Base-by-base conservation (phyloP, 2,329 filamentous ascomycete genomes). In the Neocatenulostroma microsporum region DNA sequence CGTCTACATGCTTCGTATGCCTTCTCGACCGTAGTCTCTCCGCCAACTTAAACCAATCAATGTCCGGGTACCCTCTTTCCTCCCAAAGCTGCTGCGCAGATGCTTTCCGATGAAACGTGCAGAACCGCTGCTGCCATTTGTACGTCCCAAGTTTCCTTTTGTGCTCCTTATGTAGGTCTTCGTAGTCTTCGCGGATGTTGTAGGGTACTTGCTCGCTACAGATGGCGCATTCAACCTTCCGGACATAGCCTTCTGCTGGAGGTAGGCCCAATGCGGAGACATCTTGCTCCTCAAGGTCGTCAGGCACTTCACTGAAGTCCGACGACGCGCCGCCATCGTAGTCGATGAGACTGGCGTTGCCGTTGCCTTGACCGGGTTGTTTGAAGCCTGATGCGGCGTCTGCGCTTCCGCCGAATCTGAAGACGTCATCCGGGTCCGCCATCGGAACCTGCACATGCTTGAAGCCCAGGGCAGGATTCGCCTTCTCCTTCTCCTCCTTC, bases 61-160 rank as follows among this genome's bases (percentile, higher is more conserved):
- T 56, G 11, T 45, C 42, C 2, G 59, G 59, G 36, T 60, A 62
- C 1, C 47, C 45, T 33, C 49, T 40, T 29, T 50, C 48, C 18
- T 41, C 19, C 54, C 56, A 61, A 12, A 42, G 37, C 7, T 46
- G 39, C 24, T 44, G 32, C n/a, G 58, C 58, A 6, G 40, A 40
- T 8, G 46, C 41, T 17, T 42, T 42, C 19, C 48, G 49, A 45
- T 62, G 59, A 21, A 48, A 51, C 14, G 36, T 41, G 39, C 59
- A 62, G 39, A 62, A 62, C 3, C 48, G 44, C 31, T 51, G 41
- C 40, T 60, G 55, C 45, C 51, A 53, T 25, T 52, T 51, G 34
- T 53, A 50, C 17, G 37, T 54, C 46, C 55, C 45, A n/a, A n/a
- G n/a, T 8, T 44, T 37, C 15, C 42, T 23, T 3, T 11, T 27